These are phyloP conservation scores for Vanderwaltozyma tropicalis DNA, from an alignment of 805 yeast genomes.

Conservation along the genomic window DNA sequence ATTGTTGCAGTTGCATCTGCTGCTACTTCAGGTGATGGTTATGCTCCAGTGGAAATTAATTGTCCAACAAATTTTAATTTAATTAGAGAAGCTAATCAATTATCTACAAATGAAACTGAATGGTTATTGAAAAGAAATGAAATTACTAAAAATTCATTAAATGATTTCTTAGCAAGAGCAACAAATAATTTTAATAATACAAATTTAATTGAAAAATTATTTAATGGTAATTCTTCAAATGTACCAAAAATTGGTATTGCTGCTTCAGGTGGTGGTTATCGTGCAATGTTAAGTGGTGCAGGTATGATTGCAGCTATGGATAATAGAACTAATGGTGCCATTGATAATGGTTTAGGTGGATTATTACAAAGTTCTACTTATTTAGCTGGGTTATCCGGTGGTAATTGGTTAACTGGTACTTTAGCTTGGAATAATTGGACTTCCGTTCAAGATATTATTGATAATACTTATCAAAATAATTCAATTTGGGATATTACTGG, in stretches of 20 bases:
- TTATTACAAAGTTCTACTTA: constrained; percentile 62
- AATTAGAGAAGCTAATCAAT: constrained; percentile 39
- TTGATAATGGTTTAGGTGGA: constrained; percentile 58
- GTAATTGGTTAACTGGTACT: constrained; percentile 72
- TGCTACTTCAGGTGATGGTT: constrained; percentile 45
- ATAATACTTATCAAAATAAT: constrained; percentile 24
- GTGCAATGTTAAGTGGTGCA: constrained; percentile 82
- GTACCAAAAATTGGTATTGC: constrained; percentile 44
- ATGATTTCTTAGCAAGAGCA: constrained; percentile 19
- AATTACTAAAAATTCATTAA: constrained; percentile 37
- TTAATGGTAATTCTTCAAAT: constrained; percentile 2
- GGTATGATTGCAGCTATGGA: constrained; percentile 76
- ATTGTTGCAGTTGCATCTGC: constrained; percentile 8
- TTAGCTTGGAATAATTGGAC: constrained; percentile 66
- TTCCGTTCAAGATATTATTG: constrained; percentile 48
- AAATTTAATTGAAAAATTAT: constrained; percentile 4
- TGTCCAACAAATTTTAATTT: constrained; percentile 38
- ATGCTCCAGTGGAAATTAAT: constrained; percentile 48
- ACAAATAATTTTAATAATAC: constrained; percentile 14
- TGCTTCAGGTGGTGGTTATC: constrained; percentile 80
- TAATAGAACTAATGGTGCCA: constrained; percentile 50
- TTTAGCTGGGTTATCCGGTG: constrained; percentile 73
- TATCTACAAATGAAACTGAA: constrained; percentile 37
- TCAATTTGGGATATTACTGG: constrained; percentile 63
- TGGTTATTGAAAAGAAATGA: constrained; percentile 45